phyloP scores from a whole-genome alignment of 192 early-diverging fungal genomes.

The Podila minutissima region DNA sequence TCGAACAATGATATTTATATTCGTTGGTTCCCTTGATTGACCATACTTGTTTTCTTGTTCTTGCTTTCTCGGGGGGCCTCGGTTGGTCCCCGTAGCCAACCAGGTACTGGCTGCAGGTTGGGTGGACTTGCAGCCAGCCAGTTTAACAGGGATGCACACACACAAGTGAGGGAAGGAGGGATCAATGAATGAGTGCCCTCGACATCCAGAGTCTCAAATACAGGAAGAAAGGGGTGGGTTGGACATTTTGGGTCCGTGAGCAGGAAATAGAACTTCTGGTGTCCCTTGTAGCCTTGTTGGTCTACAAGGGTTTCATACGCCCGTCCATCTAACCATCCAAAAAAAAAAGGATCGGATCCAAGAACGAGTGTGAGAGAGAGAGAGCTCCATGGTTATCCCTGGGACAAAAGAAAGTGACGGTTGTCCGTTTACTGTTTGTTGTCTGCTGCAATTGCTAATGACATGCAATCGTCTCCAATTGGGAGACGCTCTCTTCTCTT shows the following conservation, averaged over 20 bases:
- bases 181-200: no score
- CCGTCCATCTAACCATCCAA: neutral
- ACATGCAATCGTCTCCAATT: no score
- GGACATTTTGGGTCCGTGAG: no score
- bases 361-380: no score
- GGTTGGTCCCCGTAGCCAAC: neutral
- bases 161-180: no score
- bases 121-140: neutral
- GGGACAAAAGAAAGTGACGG: no score
- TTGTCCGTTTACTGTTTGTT: no score
- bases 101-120: neutral
- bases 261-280: neutral
- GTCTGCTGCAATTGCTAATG: no score
- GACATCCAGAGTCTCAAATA: neutral
- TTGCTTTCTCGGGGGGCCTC: neutral
- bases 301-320: conserved; percentile 7
- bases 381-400: no score
- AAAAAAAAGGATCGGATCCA: no score
- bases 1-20: neutral
- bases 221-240: neutral
- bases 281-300: neutral
- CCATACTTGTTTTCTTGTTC: neutral
- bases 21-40: neutral
- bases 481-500: no score
- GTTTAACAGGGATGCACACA: no score